Conservation (phyloP, 2,329 filamentous ascomycete genomes). For the Sphaerulina vaccinii region DNA sequence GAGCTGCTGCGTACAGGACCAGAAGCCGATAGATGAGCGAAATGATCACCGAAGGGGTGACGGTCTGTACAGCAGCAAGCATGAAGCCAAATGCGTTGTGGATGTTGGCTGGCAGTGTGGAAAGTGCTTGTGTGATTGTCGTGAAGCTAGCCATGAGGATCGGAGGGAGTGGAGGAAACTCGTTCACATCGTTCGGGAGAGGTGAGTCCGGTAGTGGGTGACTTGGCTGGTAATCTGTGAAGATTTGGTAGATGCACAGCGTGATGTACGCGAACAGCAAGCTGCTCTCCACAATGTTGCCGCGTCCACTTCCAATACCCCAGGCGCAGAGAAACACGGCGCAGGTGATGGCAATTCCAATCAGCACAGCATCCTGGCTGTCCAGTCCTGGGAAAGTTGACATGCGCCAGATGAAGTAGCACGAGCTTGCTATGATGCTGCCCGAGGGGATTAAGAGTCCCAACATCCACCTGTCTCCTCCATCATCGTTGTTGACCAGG, state of each 20-base stretch:
- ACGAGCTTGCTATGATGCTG: constrained; percentile 85
- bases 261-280: constrained; percentile 95
- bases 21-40: constrained; percentile 90
- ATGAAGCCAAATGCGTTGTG: constrained; percentile 83
- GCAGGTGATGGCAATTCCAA: constrained; percentile 88
- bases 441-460: constrained; percentile 82
- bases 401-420: constrained; percentile 96
- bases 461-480: constrained; percentile 97
- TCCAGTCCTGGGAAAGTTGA: constrained; percentile 89
- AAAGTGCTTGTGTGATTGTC: constrained; percentile 79
- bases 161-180: constrained; percentile 92
- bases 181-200: constrained; percentile 59
- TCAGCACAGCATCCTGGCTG: constrained; percentile 87
- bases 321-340: constrained; percentile 90
- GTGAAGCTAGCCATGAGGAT: constrained; percentile 99
- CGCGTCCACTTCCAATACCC: constrained; percentile 89
- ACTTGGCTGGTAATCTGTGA: constrained; percentile 93
- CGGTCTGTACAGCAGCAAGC: constrained; percentile 88
- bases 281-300: constrained; percentile 93
- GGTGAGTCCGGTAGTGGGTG: constrained; percentile 47
- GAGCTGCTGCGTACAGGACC: constrained; percentile 91
- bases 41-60: constrained; percentile 93
- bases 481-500: constrained; percentile 82
- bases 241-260: constrained; percentile 98
- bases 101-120: constrained; percentile 77